Evolutionary conservation across 495 filamentous ascomycete species (phyloP).

Genomic region (Staphylotrichum tortipilum): DNA sequence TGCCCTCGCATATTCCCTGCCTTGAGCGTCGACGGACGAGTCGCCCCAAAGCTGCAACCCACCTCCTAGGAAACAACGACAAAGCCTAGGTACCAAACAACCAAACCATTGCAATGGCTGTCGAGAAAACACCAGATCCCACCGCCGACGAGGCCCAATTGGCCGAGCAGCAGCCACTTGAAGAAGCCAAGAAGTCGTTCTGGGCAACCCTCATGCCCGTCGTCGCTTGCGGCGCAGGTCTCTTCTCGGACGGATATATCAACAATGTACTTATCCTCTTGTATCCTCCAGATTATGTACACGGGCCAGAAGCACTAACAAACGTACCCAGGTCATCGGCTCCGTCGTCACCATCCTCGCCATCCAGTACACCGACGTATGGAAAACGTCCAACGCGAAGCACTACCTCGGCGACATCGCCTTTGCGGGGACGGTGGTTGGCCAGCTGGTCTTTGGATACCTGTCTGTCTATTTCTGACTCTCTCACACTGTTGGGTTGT

Average conservation of each 20-base stretch:
- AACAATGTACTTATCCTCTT: constrained; percentile 43
- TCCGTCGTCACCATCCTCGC: constrained; percentile 64
- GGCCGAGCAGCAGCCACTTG: background rate
- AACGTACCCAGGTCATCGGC: constrained; percentile 60
- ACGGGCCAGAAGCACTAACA: background rate
- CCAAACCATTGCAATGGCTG: background rate
- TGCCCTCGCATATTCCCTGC: no score
- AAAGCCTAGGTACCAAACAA: no score
- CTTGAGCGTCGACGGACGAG: no score
- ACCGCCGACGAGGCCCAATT: background rate
- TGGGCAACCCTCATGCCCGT: constrained; percentile 34
- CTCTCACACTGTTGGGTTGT: no score
- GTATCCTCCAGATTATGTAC: background rate
- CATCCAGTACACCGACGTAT: constrained; percentile 54
- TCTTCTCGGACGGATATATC: constrained; percentile 87
- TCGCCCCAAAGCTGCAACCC: no score
- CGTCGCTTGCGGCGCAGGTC: constrained; percentile 78
- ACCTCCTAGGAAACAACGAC: no score
- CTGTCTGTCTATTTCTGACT: constrained; percentile 24
- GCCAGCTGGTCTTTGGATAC: constrained; percentile 76
- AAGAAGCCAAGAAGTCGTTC: constrained; percentile 9
- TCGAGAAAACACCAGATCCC: background rate
- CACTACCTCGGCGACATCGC: constrained; percentile 69
- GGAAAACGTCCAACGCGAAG: constrained; percentile 55
- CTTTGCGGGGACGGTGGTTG: constrained; percentile 83